Percentiles rank a stretch among this genome's conserved stretches.
Evolutionary conservation across 2,329 filamentous ascomycete species (phyloP).

Genomic region (Phialemoniopsis sp.): DNA sequence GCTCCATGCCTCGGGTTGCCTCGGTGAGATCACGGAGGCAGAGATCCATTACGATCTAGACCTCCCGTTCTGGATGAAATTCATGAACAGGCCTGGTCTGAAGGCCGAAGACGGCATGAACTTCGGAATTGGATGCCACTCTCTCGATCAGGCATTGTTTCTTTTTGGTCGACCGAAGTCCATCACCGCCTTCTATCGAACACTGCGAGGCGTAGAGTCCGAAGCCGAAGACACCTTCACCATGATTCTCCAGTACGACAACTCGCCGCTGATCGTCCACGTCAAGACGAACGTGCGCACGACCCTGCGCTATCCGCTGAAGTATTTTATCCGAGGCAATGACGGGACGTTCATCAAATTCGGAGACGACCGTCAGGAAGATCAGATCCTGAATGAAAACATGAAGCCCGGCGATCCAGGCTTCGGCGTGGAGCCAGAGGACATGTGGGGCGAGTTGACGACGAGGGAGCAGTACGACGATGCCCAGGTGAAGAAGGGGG

Average conservation of each 20-base stretch:
- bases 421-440: no score
- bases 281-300: constrained; percentile 57
- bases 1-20: constrained; percentile 37
- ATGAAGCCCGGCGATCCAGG: no score
- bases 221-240: constrained; percentile 45
- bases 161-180: constrained; percentile 53
- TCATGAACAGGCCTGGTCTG: no score
- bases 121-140: constrained; percentile 28
- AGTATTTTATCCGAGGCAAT: constrained; percentile 59
- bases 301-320: constrained; percentile 53
- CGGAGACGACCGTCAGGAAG: constrained; percentile 31
- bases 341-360: constrained; percentile 45
- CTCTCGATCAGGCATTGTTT: constrained; percentile 53
- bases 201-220: constrained; percentile 40
- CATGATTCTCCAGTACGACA: constrained; percentile 53
- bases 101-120: constrained; percentile 32
- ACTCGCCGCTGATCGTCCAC: constrained; percentile 47
- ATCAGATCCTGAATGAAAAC: no score
- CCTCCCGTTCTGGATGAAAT: no score
- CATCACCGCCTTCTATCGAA: constrained; percentile 53
- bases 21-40: constrained; percentile 28
- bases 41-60: no score
- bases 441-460: constrained; percentile 28
- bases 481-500: constrained; percentile 17
- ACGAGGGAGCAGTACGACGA: constrained; percentile 31